phyloP scores from a whole-genome alignment of 176 grass and related monocot genomes.

The Lolium rigidum region DNA sequence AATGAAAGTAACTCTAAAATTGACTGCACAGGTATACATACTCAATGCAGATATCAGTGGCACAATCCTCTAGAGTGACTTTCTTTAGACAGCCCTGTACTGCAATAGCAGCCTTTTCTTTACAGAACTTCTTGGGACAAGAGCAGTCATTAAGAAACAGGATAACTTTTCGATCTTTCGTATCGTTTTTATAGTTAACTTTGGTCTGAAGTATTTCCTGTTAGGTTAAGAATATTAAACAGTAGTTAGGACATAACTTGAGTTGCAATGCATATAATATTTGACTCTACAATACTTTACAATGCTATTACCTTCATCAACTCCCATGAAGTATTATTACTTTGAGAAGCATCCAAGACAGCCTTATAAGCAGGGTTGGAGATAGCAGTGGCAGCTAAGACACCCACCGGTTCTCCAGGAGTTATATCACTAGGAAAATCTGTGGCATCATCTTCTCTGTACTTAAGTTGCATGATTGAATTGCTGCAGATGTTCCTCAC shows the following conservation, averaged over 20 bases:
- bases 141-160: constrained; percentile 90
- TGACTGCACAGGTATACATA: constrained; percentile 48
- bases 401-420: constrained; percentile 97
- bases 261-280: constrained; percentile 34
- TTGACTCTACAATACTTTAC: background rate
- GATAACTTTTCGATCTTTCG: constrained; percentile 74
- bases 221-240: constrained; percentile 29
- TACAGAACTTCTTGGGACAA: constrained; percentile 87
- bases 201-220: constrained; percentile 83
- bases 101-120: constrained; percentile 78
- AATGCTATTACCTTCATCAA: constrained; percentile 77
- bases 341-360: constrained; percentile 89
- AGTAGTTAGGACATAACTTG: constrained; percentile 27
- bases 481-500: constrained; percentile 90
- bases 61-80: constrained; percentile 76
- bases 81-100: constrained; percentile 80
- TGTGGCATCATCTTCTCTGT: constrained; percentile 50
- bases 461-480: constrained; percentile 81
- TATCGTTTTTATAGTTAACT: constrained; percentile 62
- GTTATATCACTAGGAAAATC: constrained; percentile 49
- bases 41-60: constrained; percentile 82
- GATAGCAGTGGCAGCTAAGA: constrained; percentile 93
- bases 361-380: constrained; percentile 88
- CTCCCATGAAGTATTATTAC: constrained; percentile 98
- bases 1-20: constrained; percentile 10